Evolutionary conservation across 768 basidiomycete species (phyloP), one percentile per base, ranked within the genome.

Genomic region (Naganishia vaughanmartiniae): DNA sequence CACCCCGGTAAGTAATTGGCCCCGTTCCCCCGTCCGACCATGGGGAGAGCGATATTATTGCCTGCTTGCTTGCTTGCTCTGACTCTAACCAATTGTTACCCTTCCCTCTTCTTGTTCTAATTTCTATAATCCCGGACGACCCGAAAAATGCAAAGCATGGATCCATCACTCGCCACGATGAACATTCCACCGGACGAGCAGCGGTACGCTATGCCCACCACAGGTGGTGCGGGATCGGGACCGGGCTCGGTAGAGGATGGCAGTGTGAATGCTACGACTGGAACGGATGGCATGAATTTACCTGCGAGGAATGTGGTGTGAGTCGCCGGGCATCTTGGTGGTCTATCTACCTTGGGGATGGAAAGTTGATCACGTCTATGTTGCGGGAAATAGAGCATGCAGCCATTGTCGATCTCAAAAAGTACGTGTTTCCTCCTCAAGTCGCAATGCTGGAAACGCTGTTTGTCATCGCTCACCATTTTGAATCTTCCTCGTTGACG

Each of bases 381-480:
- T 15, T 42, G 21, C 39, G 21, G 14, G 36, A 3, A 46, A 34
- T 24, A 69, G 68, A 46, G 74, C 74, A 21, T 75, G 74, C 53
- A 72, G 69, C 21, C 69, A 75, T 17, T 75, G 74, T 57, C 70
- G 74, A 36, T 69, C 73, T 36, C 74, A 75, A 57, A 75, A 75
- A 57, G 74, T 75, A 46, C 48, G 63, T 69, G 14, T 1, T 7
- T 6, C 7, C 24, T 36, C 36, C 14, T 24, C 28, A 33, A 15
- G 14, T 60, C 26, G 19, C 30, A 15, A n/a, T n/a, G n/a, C n/a
- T n/a, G n/a, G n/a, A n/a, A n/a, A n/a, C n/a, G n/a, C n/a, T n/a
- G n/a, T n/a, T 26, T 9, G 51, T 33, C 11, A 31, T 28, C 21
- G 39, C 19, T 34, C 33, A 26, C n/a, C 4, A 9, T n/a, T 42